Percentiles rank a stretch among this genome's conserved stretches.
Conservation (phyloP, 2,329 filamentous ascomycete genomes). For the Cladobotryum mycophilum region DNA sequence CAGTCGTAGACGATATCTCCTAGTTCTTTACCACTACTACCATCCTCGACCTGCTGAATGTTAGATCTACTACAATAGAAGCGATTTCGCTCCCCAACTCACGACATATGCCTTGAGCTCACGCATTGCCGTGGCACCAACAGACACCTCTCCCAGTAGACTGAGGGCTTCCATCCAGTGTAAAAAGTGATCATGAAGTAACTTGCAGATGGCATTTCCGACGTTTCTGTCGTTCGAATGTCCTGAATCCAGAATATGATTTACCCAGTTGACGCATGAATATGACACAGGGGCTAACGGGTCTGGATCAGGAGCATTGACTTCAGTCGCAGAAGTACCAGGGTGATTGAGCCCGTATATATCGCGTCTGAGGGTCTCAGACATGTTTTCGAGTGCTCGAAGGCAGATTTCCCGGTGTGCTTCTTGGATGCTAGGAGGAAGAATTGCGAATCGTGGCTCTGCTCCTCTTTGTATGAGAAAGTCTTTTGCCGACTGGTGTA, state of each 20-base stretch:
- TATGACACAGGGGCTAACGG: slow-evolving; percentile 9
- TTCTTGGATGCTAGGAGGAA: slow-evolving; percentile 14
- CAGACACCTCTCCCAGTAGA: neutral
- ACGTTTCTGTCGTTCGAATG: neutral
- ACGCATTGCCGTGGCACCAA: neutral
- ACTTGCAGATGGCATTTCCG: neutral
- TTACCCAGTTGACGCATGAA: slow-evolving; percentile 12
- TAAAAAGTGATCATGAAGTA: slow-evolving; percentile 13
- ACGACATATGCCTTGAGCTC: neutral
- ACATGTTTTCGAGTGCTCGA: neutral
- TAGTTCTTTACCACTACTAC: neutral
- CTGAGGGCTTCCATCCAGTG: slow-evolving; percentile 17
- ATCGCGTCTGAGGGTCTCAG: neutral
- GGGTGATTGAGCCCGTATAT: slow-evolving; percentile 22
- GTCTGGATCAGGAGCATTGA: slow-evolving; percentile 9
- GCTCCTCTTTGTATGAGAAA: slow-evolving; percentile 3
- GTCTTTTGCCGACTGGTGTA: slow-evolving; percentile 9
- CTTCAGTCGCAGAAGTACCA: slow-evolving; percentile 4
- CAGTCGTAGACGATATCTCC: slow-evolving; percentile 20
- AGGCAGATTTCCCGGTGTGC: neutral
- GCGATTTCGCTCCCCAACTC: neutral
- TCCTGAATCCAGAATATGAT: slow-evolving; percentile 4
- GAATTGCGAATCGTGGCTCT: slow-evolving; percentile 18
- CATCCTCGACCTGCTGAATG: neutral
- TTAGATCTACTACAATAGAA: neutral